These are phyloP conservation scores for Circinella minor DNA, from an alignment of 371 early-diverging fungal species.

Conservation along the genomic window DNA sequence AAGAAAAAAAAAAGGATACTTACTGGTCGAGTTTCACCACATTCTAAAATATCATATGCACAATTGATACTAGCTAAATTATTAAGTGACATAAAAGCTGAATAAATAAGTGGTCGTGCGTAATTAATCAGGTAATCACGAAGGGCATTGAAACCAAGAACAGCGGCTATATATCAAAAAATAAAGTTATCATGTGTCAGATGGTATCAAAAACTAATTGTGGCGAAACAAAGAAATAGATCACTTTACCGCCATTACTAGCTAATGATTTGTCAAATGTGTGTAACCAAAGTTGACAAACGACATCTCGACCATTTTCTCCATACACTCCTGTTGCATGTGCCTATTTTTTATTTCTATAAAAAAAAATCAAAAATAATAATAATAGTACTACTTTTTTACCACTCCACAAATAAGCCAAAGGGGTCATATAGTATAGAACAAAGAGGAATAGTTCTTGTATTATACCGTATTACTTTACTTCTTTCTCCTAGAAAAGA, in stretches of 20 bases:
- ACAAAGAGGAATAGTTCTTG: too few species aligned
- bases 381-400: too few species aligned
- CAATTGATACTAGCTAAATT: slow-evolving; percentile 62
- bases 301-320: slow-evolving; percentile 69
- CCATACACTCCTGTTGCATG: slow-evolving; percentile 86
- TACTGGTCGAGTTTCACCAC: slow-evolving; percentile 57
- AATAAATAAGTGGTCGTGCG: slow-evolving; percentile 82
- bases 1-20: slow-evolving; percentile 1
- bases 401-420: too few species aligned
- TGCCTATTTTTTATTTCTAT: slow-evolving; percentile 49
- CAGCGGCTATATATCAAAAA: slow-evolving; percentile 55
- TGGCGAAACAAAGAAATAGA: background rate
- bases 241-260: slow-evolving; percentile 73
- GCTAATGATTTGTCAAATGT: slow-evolving; percentile 89
- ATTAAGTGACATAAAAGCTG: slow-evolving; percentile 73
- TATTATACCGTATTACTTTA: too few species aligned
- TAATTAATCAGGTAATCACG: slow-evolving; percentile 81
- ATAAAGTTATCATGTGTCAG: background rate
- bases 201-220: background rate
- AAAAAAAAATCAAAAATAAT: too few species aligned
- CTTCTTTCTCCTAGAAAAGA: too few species aligned
- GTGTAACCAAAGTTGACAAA: slow-evolving; percentile 68
- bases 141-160: slow-evolving; percentile 65
- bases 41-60: slow-evolving; percentile 57
- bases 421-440: too few species aligned